Evolutionary conservation across 768 basidiomycete genomes (phyloP).

Genomic region (Suillus bovinus): DNA sequence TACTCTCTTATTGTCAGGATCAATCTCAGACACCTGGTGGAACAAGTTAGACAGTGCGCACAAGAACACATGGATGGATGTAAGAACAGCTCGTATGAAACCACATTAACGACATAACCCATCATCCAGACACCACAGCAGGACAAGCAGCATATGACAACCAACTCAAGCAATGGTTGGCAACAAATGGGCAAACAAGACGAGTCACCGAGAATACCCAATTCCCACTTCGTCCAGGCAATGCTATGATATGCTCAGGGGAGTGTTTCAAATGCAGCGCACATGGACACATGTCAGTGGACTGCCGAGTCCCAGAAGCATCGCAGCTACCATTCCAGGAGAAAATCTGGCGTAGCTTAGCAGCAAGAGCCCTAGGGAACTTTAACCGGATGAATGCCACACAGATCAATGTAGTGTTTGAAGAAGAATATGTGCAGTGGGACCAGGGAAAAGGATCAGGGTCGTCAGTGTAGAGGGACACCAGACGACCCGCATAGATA

Average conservation of each 20-base stretch:
- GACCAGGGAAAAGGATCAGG: neutral
- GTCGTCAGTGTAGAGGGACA: neutral
- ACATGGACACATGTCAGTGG: neutral
- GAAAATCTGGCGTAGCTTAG: neutral
- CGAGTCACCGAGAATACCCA: neutral
- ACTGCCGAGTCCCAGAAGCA: neutral
- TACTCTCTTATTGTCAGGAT: neutral
- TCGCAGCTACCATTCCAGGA: neutral
- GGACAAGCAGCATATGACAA: neutral
- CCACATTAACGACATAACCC: neutral
- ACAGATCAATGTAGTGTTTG: neutral
- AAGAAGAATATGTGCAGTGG: neutral
- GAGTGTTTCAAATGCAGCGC: neutral
- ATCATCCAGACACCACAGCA: neutral
- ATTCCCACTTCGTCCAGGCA: slow-evolving; percentile 1
- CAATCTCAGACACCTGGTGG: neutral
- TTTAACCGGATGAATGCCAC: neutral
- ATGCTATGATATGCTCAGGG: neutral
- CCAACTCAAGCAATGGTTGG: neutral
- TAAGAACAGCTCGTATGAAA: neutral
- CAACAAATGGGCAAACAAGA: neutral
- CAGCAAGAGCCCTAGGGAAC: neutral
- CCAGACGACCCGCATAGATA: neutral
- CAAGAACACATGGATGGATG: neutral
- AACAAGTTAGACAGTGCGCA: fast-evolving